These are phyloP conservation scores for Russula dissimulans DNA, from an alignment of 768 basidiomycete species.

Conservation along the genomic window DNA sequence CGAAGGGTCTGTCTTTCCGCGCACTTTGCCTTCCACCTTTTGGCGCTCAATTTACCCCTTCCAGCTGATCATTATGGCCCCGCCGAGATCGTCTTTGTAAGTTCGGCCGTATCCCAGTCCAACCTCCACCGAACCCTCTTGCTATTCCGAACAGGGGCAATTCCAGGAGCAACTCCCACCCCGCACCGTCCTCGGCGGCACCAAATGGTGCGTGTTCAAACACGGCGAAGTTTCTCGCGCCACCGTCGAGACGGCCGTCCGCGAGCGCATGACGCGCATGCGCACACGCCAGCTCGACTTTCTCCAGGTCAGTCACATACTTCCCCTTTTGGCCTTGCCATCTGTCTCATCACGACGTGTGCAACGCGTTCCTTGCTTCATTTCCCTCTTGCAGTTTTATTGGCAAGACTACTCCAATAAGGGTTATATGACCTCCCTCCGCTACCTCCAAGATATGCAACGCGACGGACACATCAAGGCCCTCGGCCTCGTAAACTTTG, in stretches of 20 bases:
- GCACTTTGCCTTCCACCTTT: neutral
- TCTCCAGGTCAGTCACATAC: constrained; percentile 45
- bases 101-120: neutral
- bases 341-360: neutral
- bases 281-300: constrained; percentile 51
- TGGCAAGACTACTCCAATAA: constrained; percentile 62
- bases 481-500: constrained; percentile 77
- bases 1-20: neutral
- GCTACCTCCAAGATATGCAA: constrained; percentile 51
- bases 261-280: constrained; percentile 66
- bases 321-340: neutral
- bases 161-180: constrained; percentile 42
- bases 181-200: constrained; percentile 53
- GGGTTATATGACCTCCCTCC: constrained; percentile 39
- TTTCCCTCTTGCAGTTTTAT: constrained; percentile 45
- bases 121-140: neutral
- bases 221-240: constrained; percentile 40
- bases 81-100: constrained; percentile 72
- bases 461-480: constrained; percentile 48
- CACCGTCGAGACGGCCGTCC: constrained; percentile 52
- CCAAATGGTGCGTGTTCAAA: constrained; percentile 82
- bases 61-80: constrained; percentile 85
- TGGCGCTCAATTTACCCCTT: constrained; percentile 1
- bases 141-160: constrained; percentile 45
- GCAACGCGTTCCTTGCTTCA: neutral